phyloP scores from a whole-genome alignment of 441 rosid species.

The Croton laevigatus region DNA sequence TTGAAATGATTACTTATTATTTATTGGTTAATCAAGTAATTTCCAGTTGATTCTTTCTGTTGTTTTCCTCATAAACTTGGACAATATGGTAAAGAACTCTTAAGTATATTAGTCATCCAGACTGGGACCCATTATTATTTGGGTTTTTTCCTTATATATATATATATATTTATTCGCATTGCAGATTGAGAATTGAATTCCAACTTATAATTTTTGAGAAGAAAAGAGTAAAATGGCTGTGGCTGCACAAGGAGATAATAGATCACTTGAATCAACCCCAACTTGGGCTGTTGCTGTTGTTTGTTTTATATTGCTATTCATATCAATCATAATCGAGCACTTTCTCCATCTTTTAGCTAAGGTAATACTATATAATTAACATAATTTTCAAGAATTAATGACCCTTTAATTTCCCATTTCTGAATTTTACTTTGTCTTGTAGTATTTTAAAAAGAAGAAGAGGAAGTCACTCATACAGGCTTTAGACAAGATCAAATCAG shows the following conservation, averaged over 20 bases:
- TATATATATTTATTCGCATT: no score
- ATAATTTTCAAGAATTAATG: background rate
- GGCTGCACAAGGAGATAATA: conserved; percentile 26
- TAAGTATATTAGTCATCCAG: no score
- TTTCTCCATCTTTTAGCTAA: conserved; percentile 55
- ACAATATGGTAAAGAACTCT: no score
- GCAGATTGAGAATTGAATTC: no score
- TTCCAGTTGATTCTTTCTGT: no score
- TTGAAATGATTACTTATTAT: no score
- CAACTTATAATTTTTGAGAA: no score
- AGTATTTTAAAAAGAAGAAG: conserved; percentile 53
- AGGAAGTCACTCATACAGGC: conserved; percentile 59
- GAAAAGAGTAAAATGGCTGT: conserved; percentile 23
- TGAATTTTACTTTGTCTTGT: background rate
- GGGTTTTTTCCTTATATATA: background rate
- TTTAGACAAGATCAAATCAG: conserved; percentile 80
- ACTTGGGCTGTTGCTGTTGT: conserved; percentile 89
- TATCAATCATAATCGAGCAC: conserved; percentile 53
- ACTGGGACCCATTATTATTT: background rate
- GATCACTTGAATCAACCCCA: conserved; percentile 54
- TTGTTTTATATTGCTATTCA: conserved; percentile 53
- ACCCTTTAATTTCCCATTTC: background rate
- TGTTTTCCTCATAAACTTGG: no score
- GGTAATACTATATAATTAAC: conserved; percentile 25
- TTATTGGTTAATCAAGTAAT: no score